These are phyloP conservation scores for Xylaria multiplex DNA, from an alignment of 2,329 filamentous ascomycete genomes.

Conservation along the genomic window DNA sequence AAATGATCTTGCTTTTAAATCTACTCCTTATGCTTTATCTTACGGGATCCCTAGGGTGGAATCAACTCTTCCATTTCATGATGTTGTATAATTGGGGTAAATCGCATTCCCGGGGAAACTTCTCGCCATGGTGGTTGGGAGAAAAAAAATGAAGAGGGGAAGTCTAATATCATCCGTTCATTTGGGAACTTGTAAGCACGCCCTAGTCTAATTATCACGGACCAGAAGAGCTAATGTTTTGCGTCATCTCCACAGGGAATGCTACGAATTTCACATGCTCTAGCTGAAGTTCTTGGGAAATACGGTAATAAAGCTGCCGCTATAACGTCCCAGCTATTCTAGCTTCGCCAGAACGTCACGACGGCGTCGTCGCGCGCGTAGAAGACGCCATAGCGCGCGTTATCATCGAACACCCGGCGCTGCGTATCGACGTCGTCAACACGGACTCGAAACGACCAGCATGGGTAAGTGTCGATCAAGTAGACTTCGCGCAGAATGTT, in stretches of 20 bases:
- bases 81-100: background rate
- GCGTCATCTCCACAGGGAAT: conserved; percentile 14
- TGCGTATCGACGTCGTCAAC: conserved; percentile 37
- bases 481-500: conserved; percentile 39
- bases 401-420: conserved; percentile 37
- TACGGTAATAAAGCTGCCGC: conserved; percentile 38
- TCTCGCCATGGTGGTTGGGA: conserved; percentile 11
- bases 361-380: conserved; percentile 25
- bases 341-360: conserved; percentile 14
- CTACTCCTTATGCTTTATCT: background rate
- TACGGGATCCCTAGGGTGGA: background rate
- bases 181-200: conserved; percentile 32
- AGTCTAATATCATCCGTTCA: conserved; percentile 25
- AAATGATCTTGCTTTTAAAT: background rate
- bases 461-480: conserved; percentile 34
- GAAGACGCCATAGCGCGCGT: conserved; percentile 35
- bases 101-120: background rate
- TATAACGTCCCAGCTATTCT: conserved; percentile 37
- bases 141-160: conserved; percentile 4
- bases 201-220: no score
- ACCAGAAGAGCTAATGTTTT: background rate
- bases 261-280: conserved; percentile 42
- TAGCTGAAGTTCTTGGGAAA: conserved; percentile 39
- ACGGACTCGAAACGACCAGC: conserved; percentile 35
- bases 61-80: background rate